These are phyloP conservation scores for Neonectria ditissima DNA, from an alignment of 2,329 filamentous ascomycete genomes.

Conservation along the genomic window DNA sequence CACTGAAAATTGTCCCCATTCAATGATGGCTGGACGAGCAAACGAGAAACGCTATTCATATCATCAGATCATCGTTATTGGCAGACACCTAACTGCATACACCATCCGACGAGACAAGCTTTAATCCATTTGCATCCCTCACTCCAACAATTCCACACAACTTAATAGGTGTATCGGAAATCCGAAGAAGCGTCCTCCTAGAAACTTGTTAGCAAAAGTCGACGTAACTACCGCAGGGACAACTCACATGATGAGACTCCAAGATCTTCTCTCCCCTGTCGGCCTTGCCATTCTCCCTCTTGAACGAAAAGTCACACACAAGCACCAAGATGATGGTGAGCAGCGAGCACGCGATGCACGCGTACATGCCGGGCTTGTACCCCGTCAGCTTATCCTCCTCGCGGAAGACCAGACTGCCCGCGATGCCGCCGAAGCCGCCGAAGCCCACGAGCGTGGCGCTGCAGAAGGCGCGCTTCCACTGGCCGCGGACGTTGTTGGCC, in stretches of 20 bases:
- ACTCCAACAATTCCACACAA: neutral
- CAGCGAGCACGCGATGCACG: slow-evolving; percentile 64
- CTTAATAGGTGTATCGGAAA: slow-evolving; percentile 53
- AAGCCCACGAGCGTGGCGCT: slow-evolving; percentile 81
- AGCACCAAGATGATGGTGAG: slow-evolving; percentile 60
- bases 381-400: slow-evolving; percentile 61
- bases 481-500: slow-evolving; percentile 87
- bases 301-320: slow-evolving; percentile 56
- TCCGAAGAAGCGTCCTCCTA: slow-evolving; percentile 46
- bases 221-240: neutral
- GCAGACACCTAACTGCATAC: slow-evolving; percentile 13
- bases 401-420: slow-evolving; percentile 79
- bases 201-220: slow-evolving; percentile 25
- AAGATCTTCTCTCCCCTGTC: slow-evolving; percentile 65
- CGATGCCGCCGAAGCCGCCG: slow-evolving; percentile 83
- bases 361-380: slow-evolving; percentile 67
- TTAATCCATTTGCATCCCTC: neutral
- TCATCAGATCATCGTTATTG: neutral
- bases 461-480: slow-evolving; percentile 88
- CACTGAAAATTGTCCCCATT: neutral
- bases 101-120: slow-evolving; percentile 6
- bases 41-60: neutral
- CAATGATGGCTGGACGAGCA: neutral
- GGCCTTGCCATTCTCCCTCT: slow-evolving; percentile 60
- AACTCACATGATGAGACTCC: slow-evolving; percentile 62